These are phyloP conservation scores for Podospora anserina DNA, from an alignment of 495 filamentous ascomycete genomes.

Conservation along the genomic window DNA sequence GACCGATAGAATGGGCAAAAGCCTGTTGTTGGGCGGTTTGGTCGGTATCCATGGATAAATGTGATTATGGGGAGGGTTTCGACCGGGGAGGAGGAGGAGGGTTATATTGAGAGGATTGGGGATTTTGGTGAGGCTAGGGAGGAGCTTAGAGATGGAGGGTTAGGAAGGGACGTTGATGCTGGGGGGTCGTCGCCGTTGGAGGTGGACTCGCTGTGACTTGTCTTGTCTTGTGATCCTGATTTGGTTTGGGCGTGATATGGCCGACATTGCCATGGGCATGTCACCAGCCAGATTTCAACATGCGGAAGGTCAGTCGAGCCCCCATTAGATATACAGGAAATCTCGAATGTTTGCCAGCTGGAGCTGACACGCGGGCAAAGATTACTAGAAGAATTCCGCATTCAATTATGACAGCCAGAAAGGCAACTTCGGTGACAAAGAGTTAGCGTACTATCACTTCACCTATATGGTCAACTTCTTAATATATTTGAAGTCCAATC, in stretches of 20 bases:
- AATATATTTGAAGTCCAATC: background rate
- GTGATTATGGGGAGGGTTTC: constrained; percentile 17
- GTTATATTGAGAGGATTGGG: constrained; percentile 11
- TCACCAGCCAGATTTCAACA: too few relatives aligned
- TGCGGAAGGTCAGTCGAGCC: too few relatives aligned
- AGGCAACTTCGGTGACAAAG: too few relatives aligned
- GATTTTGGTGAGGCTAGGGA: constrained; percentile 16
- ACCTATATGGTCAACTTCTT: too few relatives aligned
- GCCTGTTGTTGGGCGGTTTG: constrained; percentile 24
- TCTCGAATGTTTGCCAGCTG: too few relatives aligned
- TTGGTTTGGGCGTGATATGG: background rate
- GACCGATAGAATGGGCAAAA: constrained; percentile 18
- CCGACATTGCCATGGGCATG: background rate
- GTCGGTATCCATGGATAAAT: constrained; percentile 28
- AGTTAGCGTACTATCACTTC: too few relatives aligned
- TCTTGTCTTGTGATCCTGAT: background rate
- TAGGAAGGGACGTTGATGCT: constrained; percentile 14
- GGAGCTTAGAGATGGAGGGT: constrained; percentile 16
- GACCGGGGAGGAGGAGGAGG: constrained; percentile 16
- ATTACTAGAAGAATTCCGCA: too few relatives aligned
- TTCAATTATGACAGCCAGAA: too few relatives aligned
- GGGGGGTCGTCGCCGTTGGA: constrained; percentile 18
- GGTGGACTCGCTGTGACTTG: background rate
- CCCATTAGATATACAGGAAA: too few relatives aligned
- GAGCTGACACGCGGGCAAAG: too few relatives aligned